A percentile compares a stretch with the other conserved stretches of the same genome.
Conservation (phyloP, 1,284 basidiomycete species). For the Malassezia restricta region DNA sequence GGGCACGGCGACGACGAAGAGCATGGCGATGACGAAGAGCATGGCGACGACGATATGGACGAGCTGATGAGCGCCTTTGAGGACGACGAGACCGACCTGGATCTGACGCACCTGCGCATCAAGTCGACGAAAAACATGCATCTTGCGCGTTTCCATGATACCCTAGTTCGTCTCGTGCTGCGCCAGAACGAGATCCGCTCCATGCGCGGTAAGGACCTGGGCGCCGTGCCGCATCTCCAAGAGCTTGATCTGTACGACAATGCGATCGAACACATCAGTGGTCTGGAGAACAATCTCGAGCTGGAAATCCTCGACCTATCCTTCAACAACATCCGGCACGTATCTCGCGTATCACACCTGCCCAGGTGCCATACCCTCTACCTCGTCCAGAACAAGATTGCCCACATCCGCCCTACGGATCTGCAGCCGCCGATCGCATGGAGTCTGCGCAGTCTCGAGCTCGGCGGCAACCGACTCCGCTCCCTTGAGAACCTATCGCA, state of each 20-base stretch:
- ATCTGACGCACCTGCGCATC: constrained; percentile 73
- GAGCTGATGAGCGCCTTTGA: constrained; percentile 26
- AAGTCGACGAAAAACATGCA: constrained; percentile 52
- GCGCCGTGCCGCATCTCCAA: constrained; percentile 58
- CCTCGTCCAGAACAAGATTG: constrained; percentile 93
- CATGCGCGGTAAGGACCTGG: constrained; percentile 51
- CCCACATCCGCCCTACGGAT: constrained; percentile 55
- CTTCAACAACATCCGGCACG: constrained; percentile 67
- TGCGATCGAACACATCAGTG: constrained; percentile 52
- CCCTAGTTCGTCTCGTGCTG: constrained; percentile 67
- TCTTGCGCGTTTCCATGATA: constrained; percentile 59
- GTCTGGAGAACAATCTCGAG: constrained; percentile 49
- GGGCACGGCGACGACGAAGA: not conserved
- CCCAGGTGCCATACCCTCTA: constrained; percentile 62
- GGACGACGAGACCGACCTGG: constrained; percentile 50
- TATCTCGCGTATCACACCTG: constrained; percentile 52
- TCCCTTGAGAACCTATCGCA: constrained; percentile 77
- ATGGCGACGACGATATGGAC: constrained; percentile 21
- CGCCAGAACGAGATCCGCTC: constrained; percentile 73
- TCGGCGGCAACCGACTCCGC: constrained; percentile 86
- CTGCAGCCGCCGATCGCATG: constrained; percentile 54
- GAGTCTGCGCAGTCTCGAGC: constrained; percentile 70
- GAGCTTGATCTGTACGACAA: constrained; percentile 96
- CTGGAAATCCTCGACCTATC: constrained; percentile 78
- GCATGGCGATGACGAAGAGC: constrained; percentile 17